These are phyloP conservation scores for Aspergillus terreus DNA, from an alignment of 2,329 filamentous ascomycete genomes.

Conservation along the genomic window DNA sequence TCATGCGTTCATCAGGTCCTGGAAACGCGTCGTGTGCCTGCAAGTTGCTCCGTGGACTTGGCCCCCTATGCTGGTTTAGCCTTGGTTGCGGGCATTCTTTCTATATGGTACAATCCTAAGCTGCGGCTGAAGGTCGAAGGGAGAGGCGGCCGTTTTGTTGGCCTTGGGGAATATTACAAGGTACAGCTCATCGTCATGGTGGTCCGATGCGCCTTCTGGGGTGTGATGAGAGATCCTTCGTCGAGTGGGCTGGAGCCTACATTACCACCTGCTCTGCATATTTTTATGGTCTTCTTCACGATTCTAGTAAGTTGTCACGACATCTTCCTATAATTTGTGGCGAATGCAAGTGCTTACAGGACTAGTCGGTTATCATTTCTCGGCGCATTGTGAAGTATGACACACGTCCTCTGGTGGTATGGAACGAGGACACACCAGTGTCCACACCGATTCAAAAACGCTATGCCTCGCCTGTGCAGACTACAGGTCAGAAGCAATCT, in stretches of 20 bases:
- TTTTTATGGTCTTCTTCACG: slow-evolving; percentile 39
- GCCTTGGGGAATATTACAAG: slow-evolving; percentile 45
- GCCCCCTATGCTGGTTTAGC: slow-evolving; percentile 33
- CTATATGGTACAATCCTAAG: slow-evolving; percentile 50
- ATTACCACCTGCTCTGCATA: slow-evolving; percentile 34
- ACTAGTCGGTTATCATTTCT: slow-evolving; percentile 36
- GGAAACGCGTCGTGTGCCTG: slow-evolving; percentile 18
- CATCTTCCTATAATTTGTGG: neutral
- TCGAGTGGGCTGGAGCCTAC: slow-evolving; percentile 29
- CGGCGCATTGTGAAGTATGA: slow-evolving; percentile 38
- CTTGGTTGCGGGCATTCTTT: slow-evolving; percentile 41
- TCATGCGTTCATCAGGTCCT: slow-evolving; percentile 20
- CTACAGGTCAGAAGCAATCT: slow-evolving; percentile 13
- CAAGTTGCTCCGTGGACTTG: slow-evolving; percentile 27
- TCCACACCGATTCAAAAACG: slow-evolving; percentile 20
- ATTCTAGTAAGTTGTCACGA: slow-evolving; percentile 27
- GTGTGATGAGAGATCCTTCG: slow-evolving; percentile 38
- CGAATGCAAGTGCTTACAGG: slow-evolving; percentile 16
- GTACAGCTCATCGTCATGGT: slow-evolving; percentile 45
- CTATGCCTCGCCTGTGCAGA: slow-evolving; percentile 13
- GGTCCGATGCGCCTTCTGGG: slow-evolving; percentile 43
- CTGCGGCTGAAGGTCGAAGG: slow-evolving; percentile 43
- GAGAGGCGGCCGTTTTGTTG: slow-evolving; percentile 37
- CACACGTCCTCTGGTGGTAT: slow-evolving; percentile 39
- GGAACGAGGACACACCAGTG: slow-evolving; percentile 36